phyloP scores from a whole-genome alignment of 1,284 basidiomycete genomes.

The Neotropicomus parvogracilis region DNA sequence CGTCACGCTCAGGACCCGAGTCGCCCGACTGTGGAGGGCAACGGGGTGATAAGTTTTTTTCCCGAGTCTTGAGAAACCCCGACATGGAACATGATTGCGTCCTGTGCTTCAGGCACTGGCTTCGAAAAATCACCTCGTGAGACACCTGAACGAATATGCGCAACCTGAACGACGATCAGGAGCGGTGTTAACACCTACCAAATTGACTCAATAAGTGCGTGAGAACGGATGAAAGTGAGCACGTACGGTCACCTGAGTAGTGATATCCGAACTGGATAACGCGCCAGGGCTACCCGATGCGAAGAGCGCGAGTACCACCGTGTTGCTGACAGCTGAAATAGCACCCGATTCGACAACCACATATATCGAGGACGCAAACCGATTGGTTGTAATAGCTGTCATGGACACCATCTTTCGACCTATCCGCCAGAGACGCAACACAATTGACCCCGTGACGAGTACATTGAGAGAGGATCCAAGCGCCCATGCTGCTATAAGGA shows the following conservation, averaged over 20 bases:
- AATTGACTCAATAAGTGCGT: background rate
- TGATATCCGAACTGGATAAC: background rate
- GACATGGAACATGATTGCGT: too few species aligned
- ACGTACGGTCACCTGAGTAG: slow-evolving; percentile 3
- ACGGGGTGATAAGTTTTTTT: too few species aligned
- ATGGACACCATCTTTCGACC: background rate
- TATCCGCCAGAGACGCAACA: slow-evolving; percentile 1
- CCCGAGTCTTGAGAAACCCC: too few species aligned
- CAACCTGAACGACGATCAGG: slow-evolving; percentile 3
- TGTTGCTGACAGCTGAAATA: background rate
- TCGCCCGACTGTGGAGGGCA: too few species aligned
- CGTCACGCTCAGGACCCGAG: too few species aligned
- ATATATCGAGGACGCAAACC: background rate
- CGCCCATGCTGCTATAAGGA: background rate
- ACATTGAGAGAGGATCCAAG: background rate
- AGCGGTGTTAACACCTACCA: background rate
- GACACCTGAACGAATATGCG: background rate
- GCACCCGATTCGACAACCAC: slow-evolving; percentile 5
- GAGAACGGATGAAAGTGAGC: too few species aligned
- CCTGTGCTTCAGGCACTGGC: too few species aligned
- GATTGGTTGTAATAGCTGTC: background rate
- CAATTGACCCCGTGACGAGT: background rate
- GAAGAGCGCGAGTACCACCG: background rate
- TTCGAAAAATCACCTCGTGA: background rate
- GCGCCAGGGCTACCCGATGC: background rate